A percentile compares a stretch with the other conserved stretches of the same genome.
These are phyloP conservation scores for Pneumocystis murina DNA, from an alignment of 1,139 yeast species.

Conservation along the genomic window DNA sequence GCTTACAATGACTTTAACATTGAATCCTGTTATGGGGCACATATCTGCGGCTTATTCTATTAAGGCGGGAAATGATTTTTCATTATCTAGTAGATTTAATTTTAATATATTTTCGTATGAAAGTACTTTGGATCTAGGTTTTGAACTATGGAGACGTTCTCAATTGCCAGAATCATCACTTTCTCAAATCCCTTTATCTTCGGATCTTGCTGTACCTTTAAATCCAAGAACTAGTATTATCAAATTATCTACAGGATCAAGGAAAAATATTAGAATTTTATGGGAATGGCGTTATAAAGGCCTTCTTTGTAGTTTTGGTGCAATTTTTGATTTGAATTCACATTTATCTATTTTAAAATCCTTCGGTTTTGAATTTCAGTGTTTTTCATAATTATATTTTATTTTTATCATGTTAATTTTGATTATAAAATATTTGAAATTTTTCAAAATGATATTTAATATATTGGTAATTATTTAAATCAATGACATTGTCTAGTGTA, in stretches of 20 bases:
- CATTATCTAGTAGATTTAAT: conserved; percentile 74
- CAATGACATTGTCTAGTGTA: too few species aligned
- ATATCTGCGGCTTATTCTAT: conserved; percentile 79
- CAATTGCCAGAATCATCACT: neutral
- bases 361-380: neutral
- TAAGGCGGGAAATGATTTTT: conserved; percentile 47
- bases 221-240: neutral
- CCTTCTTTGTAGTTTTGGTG: neutral
- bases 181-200: neutral
- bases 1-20: conserved; percentile 67
- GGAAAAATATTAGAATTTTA: neutral
- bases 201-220: neutral
- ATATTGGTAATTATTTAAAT: too few species aligned
- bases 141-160: conserved; percentile 46
- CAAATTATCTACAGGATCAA: conserved; percentile 1
- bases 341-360: neutral
- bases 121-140: conserved; percentile 73
- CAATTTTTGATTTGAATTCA: neutral
- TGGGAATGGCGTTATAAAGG: neutral
- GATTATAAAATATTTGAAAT: neutral
- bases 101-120: conserved; percentile 84
- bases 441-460: too few species aligned
- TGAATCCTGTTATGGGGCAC: conserved; percentile 85
- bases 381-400: neutral
- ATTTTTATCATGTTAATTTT: too few species aligned